Percentiles rank a stretch among this genome's conserved stretches.
Conservation (phyloP, 2,329 filamentous ascomycete genomes). For the Pseudogymnoascus sp. region DNA sequence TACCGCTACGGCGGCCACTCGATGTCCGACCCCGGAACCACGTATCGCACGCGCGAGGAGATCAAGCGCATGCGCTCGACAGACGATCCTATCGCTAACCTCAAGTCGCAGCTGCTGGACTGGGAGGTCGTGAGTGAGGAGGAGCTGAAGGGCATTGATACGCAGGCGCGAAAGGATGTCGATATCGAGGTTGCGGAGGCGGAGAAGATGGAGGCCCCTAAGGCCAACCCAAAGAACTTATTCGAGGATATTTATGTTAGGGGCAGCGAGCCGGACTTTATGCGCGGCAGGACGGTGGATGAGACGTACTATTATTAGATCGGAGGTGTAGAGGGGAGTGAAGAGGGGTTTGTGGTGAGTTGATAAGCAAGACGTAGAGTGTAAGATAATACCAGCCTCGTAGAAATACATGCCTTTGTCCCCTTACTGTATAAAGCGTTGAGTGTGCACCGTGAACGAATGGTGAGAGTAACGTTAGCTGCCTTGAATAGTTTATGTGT, state of each 20-base stretch:
- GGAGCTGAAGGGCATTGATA: conserved; percentile 93
- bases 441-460: too few relatives aligned
- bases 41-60: conserved; percentile 98
- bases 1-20: conserved; percentile 99
- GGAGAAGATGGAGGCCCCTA: conserved; percentile 78
- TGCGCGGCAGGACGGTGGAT: conserved; percentile 79
- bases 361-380: too few relatives aligned
- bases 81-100: conserved; percentile 93
- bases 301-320: conserved; percentile 69
- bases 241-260: conserved; percentile 95
- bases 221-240: conserved; percentile 69
- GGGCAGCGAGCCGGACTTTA: conserved; percentile 78
- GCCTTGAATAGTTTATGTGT: too few relatives aligned
- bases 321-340: too few relatives aligned
- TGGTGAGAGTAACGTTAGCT: too few relatives aligned
- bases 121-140: conserved; percentile 89
- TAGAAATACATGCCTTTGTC: too few relatives aligned
- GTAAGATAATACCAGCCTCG: too few relatives aligned
- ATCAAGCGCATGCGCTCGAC: conserved; percentile 99
- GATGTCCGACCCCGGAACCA: conserved; percentile 99
- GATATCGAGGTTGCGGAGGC: conserved; percentile 85
- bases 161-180: conserved; percentile 77
- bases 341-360: too few relatives aligned
- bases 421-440: too few relatives aligned
- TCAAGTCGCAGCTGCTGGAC: conserved; percentile 97